Evolutionary conservation across 192 early-diverging fungal genomes (phyloP).

Genomic region (Spizellomyces sp.): DNA sequence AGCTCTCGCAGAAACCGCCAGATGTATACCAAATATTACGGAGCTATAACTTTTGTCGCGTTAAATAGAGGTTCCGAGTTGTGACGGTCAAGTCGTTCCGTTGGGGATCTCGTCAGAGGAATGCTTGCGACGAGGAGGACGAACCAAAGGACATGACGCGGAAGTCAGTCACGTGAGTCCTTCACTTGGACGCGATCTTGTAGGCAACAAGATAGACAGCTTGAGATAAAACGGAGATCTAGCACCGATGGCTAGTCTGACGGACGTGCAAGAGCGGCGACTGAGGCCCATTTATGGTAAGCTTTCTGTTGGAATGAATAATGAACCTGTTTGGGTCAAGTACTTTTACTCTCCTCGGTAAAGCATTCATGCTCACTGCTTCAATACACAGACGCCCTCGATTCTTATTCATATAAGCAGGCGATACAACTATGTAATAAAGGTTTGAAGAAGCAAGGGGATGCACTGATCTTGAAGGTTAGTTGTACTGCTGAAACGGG

Average conservation of each 20-base stretch:
- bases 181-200: no score
- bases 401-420: conserved; percentile 54
- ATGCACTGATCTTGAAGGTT: conserved; percentile 68
- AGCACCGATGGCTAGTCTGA: conserved; percentile 3
- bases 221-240: not conserved
- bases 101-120: not conserved
- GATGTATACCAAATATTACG: no score
- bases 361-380: not conserved
- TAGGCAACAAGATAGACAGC: not conserved
- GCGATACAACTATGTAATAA: conserved; percentile 66
- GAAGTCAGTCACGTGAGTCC: no score
- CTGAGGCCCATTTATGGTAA: conserved; percentile 67
- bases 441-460: conserved; percentile 70
- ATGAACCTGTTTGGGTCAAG: conserved; percentile 13
- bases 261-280: conserved; percentile 44
- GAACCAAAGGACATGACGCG: no score
- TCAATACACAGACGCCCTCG: conserved; percentile 32
- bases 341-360: no score
- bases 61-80: no score
- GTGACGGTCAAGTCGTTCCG: no score
- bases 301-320: not conserved
- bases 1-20: no score
- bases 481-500: not conserved
- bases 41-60: no score
- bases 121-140: not conserved